phyloP scores from a whole-genome alignment of 1,284 basidiomycete species.

The Leccinum laetum region DNA sequence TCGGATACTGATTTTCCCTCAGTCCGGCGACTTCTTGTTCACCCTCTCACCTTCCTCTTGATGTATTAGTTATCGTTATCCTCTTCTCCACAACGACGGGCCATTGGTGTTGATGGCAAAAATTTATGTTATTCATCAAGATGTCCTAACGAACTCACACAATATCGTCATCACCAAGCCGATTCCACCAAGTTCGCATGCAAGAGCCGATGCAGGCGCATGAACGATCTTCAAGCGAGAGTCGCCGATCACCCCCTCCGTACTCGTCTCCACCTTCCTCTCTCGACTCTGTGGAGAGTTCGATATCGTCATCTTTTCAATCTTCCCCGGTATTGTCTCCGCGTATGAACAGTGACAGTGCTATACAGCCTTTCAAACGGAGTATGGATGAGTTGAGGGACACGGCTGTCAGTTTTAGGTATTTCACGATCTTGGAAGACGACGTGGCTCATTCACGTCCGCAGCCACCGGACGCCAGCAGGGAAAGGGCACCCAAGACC shows the following conservation, averaged over 20 bases:
- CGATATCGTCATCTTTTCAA: slow-evolving; percentile 34
- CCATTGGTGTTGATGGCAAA: neutral
- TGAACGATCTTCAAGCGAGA: slow-evolving; percentile 16
- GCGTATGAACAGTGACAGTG: slow-evolving; percentile 31
- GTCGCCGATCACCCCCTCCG: slow-evolving; percentile 32
- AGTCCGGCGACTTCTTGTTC: neutral
- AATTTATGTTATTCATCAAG: neutral
- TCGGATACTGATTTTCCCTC: neutral
- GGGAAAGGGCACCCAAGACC: slow-evolving; percentile 18
- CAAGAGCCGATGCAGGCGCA: slow-evolving; percentile 14
- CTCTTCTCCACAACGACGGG: neutral
- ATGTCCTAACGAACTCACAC: neutral
- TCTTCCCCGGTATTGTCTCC: slow-evolving; percentile 32
- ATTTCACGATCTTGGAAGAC: slow-evolving; percentile 59
- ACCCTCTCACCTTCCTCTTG: neutral
- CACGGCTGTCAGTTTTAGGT: slow-evolving; percentile 66
- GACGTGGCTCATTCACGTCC: slow-evolving; percentile 43
- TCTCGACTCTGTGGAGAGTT: slow-evolving; percentile 27
- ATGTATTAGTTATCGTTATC: neutral
- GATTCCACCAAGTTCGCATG: slow-evolving; percentile 50
- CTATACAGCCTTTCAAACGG: slow-evolving; percentile 49
- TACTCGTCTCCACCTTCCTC: slow-evolving; percentile 35
- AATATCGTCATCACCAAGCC: no score
- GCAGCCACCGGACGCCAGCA: slow-evolving; percentile 17
- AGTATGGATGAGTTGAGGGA: slow-evolving; percentile 63